Evolutionary conservation across 371 early-diverging fungal species (phyloP).

Genomic region (Mortierella sp.): DNA sequence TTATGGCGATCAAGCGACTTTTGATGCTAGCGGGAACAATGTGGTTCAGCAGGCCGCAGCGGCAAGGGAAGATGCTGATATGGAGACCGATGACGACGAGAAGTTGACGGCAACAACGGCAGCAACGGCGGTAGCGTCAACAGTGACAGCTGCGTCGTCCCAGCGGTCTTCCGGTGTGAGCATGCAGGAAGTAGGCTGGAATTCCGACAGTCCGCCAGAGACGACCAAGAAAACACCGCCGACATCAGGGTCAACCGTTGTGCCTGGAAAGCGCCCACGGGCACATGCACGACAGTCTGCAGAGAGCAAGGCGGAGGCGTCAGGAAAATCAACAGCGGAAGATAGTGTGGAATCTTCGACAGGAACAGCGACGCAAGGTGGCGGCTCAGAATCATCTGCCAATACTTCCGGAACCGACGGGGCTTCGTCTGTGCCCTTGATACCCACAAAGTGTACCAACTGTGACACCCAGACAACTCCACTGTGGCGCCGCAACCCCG

Average conservation of each 20-base stretch:
- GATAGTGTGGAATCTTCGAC: conserved; percentile 12
- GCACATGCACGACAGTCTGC: conserved; percentile 37
- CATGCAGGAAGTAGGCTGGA: conserved; percentile 28
- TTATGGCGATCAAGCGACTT: conserved; percentile 36
- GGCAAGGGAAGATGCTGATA: conserved; percentile 36
- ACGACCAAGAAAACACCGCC: conserved; percentile 42
- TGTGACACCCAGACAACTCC: conserved; percentile 94
- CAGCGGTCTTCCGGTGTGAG: conserved; percentile 11
- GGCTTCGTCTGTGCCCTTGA: conserved; percentile 35
- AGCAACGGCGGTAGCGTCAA: too few relatives aligned
- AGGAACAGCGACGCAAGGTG: conserved; percentile 26
- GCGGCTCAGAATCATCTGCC: conserved; percentile 32
- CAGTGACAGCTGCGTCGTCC: not conserved
- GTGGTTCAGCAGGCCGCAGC: conserved; percentile 17
- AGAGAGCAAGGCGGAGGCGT: conserved; percentile 31
- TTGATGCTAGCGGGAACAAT: conserved; percentile 16
- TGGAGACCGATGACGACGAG: conserved; percentile 50
- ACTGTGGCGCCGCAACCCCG: conserved; percentile 93
- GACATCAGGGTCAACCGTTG: conserved; percentile 38
- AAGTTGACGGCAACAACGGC: not conserved
- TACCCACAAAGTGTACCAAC: conserved; percentile 82
- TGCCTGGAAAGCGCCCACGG: conserved; percentile 51
- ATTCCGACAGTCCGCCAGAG: conserved; percentile 14
- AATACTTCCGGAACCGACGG: conserved; percentile 24
- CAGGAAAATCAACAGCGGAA: conserved; percentile 14